A percentile compares a stretch with the other conserved stretches of the same genome.
These are phyloP conservation scores for Trypanosoma grayi DNA, from an alignment of 208 protist species.

Conservation along the genomic window DNA sequence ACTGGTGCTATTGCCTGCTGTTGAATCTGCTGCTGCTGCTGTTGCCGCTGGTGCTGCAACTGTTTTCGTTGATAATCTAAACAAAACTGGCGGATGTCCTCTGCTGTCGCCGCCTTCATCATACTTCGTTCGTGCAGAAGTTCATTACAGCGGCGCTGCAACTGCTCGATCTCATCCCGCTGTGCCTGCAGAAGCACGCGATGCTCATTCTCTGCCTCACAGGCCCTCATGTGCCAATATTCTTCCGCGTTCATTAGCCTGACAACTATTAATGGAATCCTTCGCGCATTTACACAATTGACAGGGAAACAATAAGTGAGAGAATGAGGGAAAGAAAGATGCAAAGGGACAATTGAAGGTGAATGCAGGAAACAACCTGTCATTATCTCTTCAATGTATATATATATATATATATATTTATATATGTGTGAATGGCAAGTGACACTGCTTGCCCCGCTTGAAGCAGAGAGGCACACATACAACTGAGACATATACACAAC, in stretches of 20 bases:
- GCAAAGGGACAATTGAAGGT: background rate
- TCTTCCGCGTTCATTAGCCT: conserved; percentile 44
- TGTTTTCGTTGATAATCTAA: conserved; percentile 48
- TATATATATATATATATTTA: no score
- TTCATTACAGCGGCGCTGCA: conserved; percentile 62
- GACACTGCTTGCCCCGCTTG: no score
- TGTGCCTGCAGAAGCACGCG: conserved; percentile 51
- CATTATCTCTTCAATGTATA: no score
- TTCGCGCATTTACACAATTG: no score
- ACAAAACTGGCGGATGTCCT: conserved; percentile 65
- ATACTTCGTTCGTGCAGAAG: conserved; percentile 67
- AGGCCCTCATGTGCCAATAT: conserved; percentile 54
- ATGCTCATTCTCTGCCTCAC: conserved; percentile 49
- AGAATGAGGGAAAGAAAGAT: background rate
- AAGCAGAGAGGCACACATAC: conserved; percentile 1
- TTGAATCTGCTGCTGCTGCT: conserved; percentile 17
- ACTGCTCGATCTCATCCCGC: conserved; percentile 61
- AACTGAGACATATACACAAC: no score
- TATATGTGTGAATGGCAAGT: no score
- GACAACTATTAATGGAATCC: no score
- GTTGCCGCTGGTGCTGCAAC: conserved; percentile 15
- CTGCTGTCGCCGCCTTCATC: conserved; percentile 59
- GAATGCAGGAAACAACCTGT: no score
- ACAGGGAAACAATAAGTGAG: conserved; percentile 4
- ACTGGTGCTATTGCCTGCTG: background rate